Evolutionary conservation across 208 protist species (phyloP), one percentile per base, ranked within the genome.

Genomic region (Acanthamoeba sp.): DNA sequence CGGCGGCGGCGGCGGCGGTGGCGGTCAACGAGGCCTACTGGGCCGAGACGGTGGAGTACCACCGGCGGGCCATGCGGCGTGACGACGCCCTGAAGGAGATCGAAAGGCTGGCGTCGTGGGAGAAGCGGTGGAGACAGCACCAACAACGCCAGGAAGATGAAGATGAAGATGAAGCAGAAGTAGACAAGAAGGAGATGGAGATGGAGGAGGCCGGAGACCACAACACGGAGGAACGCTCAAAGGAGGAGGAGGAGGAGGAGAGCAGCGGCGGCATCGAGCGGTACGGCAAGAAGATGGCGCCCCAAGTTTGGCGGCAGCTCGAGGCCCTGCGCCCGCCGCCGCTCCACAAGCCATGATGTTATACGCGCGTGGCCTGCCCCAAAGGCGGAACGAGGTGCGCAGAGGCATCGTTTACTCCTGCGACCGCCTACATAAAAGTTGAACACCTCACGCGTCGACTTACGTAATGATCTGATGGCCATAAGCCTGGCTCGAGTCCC

Each of bases 21-120:
- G 55, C 55, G 27, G 57, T 9, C 24, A 57, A 88, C 20, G 50
- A 88, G 22, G 80, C 32, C 42, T 88, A 42, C 50, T 88, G 80
- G 80, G 38, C 29, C 14, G 80, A 20, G 32, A 5, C 38, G 40
- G 80, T 88, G 16, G 38, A 57, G 80, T 57, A 64, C 38, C 16
- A 88, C 32, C 24, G 50, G 24, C 80, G 80, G 32, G n/a, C 50
- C 7, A 57, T 88, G 29, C 24, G 50, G 16, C 80, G 80, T 24
- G 34, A 62, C 18, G 80, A 88, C 32, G 80, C 80, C 18, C 50
- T 88, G 40, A 50, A 40, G 5, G 80, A 88, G 45, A 50, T 88
- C 27, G 80, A 88, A 29, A 20, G 80, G 18, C 24, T 88, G n/a
- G 50, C 48, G 12, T 88, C 80, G 16, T 88, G 80, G 80, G 80